Evolutionary conservation across 2,329 filamentous ascomycete genomes (phyloP).

Genomic region (Fusarium goolgardi): DNA sequence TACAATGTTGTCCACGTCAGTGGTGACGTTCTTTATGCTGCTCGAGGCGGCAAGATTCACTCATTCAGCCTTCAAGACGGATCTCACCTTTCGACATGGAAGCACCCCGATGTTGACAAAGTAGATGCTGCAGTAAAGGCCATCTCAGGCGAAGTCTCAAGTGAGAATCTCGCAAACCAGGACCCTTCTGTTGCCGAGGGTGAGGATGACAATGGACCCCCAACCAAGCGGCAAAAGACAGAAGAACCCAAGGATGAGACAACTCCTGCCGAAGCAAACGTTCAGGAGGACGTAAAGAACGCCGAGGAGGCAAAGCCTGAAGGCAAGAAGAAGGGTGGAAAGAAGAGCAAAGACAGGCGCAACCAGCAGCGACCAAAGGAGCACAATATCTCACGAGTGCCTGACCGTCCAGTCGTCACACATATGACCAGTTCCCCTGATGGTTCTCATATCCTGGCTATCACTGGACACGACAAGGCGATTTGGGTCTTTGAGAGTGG

Average conservation of each 20-base stretch:
- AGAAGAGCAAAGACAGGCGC: conserved; percentile 49
- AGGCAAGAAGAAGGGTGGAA: conserved; percentile 45
- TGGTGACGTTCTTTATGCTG: conserved; percentile 74
- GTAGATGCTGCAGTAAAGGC: conserved; percentile 47
- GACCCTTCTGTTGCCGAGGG: conserved; percentile 19
- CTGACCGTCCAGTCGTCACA: conserved; percentile 73
- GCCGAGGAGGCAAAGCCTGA: conserved; percentile 24
- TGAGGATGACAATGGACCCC: conserved; percentile 48
- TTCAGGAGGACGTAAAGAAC: conserved; percentile 11
- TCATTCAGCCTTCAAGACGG: conserved; percentile 71
- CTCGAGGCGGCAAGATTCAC: conserved; percentile 77
- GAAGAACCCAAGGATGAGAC: conserved; percentile 41
- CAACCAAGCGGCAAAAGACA: conserved; percentile 53
- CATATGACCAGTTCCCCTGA: conserved; percentile 73
- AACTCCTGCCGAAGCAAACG: conserved; percentile 41
- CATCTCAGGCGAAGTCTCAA: conserved; percentile 21
- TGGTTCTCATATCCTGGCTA: conserved; percentile 76
- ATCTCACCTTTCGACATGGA: conserved; percentile 71
- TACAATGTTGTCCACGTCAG: conserved; percentile 71
- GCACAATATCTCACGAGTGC: conserved; percentile 48
- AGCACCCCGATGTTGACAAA: conserved; percentile 58
- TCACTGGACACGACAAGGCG: conserved; percentile 92
- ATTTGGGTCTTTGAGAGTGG: conserved; percentile 83
- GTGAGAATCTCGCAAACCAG: conserved; percentile 26
- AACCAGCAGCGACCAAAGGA: conserved; percentile 37